Evolutionary conservation across 306 rosid genomes (phyloP), one percentile per base, ranked within the genome.

Genomic region (Coriaria nepalensis): DNA sequence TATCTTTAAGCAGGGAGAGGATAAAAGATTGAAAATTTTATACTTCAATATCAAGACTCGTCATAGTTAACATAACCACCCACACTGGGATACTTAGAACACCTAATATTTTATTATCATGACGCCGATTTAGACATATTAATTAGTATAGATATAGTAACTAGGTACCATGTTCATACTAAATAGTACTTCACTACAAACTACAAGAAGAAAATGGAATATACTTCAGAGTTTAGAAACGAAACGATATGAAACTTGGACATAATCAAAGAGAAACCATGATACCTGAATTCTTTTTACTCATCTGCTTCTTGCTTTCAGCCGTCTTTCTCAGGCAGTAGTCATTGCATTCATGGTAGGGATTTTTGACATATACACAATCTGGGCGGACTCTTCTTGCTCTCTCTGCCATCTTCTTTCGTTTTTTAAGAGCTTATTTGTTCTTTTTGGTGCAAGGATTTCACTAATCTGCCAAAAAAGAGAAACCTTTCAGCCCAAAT

Each of bases 321-420:
- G 75, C 75, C 50, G 74, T 69, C 75, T 67, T 85, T 10, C 32
- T 77, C 59, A 64, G 4, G 72, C 98, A 92, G 52, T 49, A 13
- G 1, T 82, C 85, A 7, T 94, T 58, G 65, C 98, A 92, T 68
- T 92, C 87, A 68, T 92, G 98, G 49, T 68, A 92, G 8, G 98
- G 98, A 70, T 92, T 92, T 4, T 78, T 39, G 35, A 66, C 83
- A 72, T 92, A 65, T 0, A 54, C 42, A 68, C 98, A 92, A 52
- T 75, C 69, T 49, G 79, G 63, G 48, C 62, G 66, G 37, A 79
- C 72, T 73, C 51, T 75, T 74, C 62, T 65, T 20, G 29, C 29
- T 20, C 57, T 47, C 49, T 67, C 71, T 50, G 92, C 73, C 98
- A 90, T 90, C 70, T 61, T 66, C 56, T 64, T 47, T 11, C 40